Percentiles rank a stretch among this genome's conserved stretches.
phyloP scores from a whole-genome alignment of 257 asterid genomes.

The Cruciata laevipes region DNA sequence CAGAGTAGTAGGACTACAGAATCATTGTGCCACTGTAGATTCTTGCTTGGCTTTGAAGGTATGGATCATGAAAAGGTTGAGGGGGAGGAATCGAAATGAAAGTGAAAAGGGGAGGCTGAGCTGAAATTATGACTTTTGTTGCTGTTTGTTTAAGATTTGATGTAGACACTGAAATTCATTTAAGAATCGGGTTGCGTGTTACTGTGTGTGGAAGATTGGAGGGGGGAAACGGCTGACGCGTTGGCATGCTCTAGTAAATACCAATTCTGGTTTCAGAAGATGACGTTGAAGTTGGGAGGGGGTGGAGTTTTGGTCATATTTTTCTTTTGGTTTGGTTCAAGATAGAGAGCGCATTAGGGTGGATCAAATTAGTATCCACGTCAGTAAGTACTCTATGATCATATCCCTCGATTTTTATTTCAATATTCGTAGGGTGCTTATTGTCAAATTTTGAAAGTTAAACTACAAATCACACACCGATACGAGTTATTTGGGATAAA shows the following conservation, averaged over 20 bases:
- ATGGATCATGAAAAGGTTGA: not conserved
- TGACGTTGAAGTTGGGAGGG: not conserved
- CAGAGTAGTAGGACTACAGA: not conserved
- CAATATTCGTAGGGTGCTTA: too few species aligned
- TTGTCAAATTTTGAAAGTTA: too few species aligned
- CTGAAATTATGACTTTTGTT: not conserved
- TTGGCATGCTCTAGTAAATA: not conserved
- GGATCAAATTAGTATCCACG: too few species aligned
- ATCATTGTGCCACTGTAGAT: not conserved
- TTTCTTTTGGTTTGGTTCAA: not conserved
- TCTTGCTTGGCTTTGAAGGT: conserved; percentile 11
- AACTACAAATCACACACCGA: too few species aligned
- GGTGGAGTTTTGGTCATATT: not conserved
- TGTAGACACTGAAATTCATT: not conserved
- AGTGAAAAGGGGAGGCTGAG: conserved; percentile 3
- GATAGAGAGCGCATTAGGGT: too few species aligned
- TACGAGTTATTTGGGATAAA: too few species aligned
- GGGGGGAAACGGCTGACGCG: not conserved
- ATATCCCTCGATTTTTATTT: too few species aligned
- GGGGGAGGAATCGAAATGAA: not conserved
- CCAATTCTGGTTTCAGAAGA: not conserved
- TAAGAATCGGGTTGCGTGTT: not conserved
- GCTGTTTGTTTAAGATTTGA: not conserved
- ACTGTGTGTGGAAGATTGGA: not conserved
- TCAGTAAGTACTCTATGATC: too few species aligned